A percentile compares a stretch with the other conserved stretches of the same genome.
Evolutionary conservation across 257 asterid genomes (phyloP).

Genomic region (Salvia hispanica): DNA sequence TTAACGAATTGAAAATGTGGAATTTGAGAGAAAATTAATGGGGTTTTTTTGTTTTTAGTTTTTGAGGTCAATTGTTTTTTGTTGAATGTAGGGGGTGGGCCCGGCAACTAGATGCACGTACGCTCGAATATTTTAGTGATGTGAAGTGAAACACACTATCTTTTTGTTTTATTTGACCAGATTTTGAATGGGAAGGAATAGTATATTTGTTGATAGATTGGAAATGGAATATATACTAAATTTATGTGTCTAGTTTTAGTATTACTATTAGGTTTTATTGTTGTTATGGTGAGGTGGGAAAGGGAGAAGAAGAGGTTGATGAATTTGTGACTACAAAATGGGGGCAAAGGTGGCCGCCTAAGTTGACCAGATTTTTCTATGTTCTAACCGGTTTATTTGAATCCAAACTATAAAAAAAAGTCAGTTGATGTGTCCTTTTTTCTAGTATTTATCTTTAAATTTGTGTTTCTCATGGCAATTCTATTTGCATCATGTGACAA

Average conservation of each 20-base stretch:
- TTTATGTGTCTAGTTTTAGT: not conserved
- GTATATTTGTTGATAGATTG: no score
- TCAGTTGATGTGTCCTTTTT: constrained; percentile 1
- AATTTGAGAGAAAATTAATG: no score
- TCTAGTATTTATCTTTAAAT: no score
- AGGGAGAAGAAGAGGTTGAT: not conserved
- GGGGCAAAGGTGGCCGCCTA: constrained; percentile 65
- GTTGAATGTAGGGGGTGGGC: constrained; percentile 36
- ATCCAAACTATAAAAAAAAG: constrained; percentile 22
- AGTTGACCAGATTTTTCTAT: constrained; percentile 55
- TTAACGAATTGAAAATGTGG: no score
- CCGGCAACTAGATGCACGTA: no score
- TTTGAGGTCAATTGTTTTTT: constrained; percentile 36
- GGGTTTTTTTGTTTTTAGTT: constrained; percentile 29
- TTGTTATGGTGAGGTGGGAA: constrained; percentile 8
- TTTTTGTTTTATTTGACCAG: not conserved
- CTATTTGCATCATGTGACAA: no score
- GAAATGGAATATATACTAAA: not conserved
- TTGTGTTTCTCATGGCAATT: not conserved
- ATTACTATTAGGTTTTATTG: constrained; percentile 2
- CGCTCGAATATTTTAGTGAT: constrained; percentile 14
- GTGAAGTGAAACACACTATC: not conserved
- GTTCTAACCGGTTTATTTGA: constrained; percentile 43
- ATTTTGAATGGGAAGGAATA: not conserved
- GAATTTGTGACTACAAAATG: not conserved